phyloP scores from a whole-genome alignment of 345 rosid species.

The Eucalyptus curtisii region DNA sequence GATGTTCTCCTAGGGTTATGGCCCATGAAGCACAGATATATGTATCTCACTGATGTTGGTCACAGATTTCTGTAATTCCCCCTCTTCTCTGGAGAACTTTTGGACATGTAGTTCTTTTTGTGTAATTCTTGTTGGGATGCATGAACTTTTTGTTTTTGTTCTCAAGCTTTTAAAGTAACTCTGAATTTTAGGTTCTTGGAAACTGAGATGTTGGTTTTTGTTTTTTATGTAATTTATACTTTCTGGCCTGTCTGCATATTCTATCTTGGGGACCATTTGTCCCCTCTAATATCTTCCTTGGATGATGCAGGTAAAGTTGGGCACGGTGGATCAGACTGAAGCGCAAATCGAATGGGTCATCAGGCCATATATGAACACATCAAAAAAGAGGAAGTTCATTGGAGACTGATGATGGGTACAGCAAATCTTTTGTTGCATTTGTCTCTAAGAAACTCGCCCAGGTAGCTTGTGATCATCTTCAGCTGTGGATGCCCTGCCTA shows the following conservation, averaged over 20 bases:
- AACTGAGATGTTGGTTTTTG: neutral
- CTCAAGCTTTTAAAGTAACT: neutral
- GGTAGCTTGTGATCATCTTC: neutral
- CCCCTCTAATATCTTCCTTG: neutral
- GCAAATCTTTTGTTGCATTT: neutral
- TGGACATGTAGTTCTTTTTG: neutral
- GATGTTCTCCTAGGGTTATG: neutral
- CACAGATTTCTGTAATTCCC: neutral
- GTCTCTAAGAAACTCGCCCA: neutral
- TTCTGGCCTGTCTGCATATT: neutral
- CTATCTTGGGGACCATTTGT: neutral
- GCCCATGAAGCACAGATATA: neutral
- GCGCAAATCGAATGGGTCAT: slow-evolving; percentile 76
- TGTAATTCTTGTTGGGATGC: neutral
- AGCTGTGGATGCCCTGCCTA: neutral
- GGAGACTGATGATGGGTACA: slow-evolving; percentile 43
- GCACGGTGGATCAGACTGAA: slow-evolving; percentile 80
- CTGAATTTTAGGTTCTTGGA: neutral
- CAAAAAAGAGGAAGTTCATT: slow-evolving; percentile 49
- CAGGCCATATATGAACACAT: slow-evolving; percentile 81
- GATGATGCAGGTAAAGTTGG: slow-evolving; percentile 50
- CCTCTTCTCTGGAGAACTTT: neutral
- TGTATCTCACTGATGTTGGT: neutral
- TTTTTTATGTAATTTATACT: neutral
- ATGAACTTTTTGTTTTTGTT: neutral